Conservation (phyloP, 2,329 filamentous ascomycete species). For the Aspergillus cejpii region DNA sequence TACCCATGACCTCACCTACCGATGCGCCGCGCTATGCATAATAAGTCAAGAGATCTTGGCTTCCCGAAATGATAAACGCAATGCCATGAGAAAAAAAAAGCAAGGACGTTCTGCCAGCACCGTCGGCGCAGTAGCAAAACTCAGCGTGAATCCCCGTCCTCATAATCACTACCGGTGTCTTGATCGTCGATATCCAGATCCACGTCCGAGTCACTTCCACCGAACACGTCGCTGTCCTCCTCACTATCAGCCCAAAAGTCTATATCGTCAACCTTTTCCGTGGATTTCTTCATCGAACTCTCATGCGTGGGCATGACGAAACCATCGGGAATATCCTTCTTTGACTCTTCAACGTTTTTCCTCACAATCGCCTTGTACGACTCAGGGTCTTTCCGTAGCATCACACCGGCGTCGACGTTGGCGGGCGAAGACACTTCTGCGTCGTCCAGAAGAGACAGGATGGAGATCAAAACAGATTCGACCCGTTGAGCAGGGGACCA, state of each 20-base stretch:
- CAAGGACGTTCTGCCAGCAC: not conserved
- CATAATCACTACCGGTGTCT: conserved; percentile 54
- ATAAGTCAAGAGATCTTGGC: not conserved
- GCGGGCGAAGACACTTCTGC: conserved; percentile 89
- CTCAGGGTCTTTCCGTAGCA: conserved; percentile 66
- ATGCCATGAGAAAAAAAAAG: not conserved
- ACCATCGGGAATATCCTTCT: conserved; percentile 69
- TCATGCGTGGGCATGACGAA: conserved; percentile 75
- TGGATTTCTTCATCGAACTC: conserved; percentile 50
- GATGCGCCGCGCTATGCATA: conserved; percentile 3
- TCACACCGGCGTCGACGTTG: conserved; percentile 86
- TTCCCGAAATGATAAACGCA: not conserved
- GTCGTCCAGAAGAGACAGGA: conserved; percentile 85
- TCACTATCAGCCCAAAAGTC: conserved; percentile 77
- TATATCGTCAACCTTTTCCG: conserved; percentile 60
- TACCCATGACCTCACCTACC: not conserved
- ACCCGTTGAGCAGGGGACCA: conserved; percentile 93
- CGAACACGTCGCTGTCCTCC: conserved; percentile 66
- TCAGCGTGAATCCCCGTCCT: conserved; percentile 21
- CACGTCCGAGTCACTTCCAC: conserved; percentile 58
- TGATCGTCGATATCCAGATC: conserved; percentile 42
- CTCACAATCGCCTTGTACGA: conserved; percentile 64
- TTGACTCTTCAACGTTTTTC: conserved; percentile 65
- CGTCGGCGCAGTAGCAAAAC: not conserved
- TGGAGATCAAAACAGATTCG: conserved; percentile 88